These are phyloP conservation scores for Metarhizium robertsii DNA, from an alignment of 2,329 filamentous ascomycete species.

Conservation along the genomic window DNA sequence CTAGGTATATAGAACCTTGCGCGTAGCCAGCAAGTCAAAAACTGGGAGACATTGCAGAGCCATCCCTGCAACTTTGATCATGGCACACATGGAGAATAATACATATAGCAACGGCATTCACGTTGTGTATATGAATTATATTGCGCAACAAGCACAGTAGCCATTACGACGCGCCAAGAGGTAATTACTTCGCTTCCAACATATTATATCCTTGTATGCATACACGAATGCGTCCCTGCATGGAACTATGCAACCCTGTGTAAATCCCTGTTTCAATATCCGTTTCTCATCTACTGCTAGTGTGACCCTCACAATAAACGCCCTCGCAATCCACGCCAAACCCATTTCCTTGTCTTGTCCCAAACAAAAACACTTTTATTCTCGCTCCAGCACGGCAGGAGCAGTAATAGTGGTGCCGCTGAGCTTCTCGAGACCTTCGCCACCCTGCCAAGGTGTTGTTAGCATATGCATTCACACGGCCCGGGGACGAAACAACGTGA, in stretches of 20 bases:
- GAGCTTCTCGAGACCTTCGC: conserved; percentile 51
- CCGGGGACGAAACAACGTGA: neutral
- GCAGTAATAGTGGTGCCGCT: conserved; percentile 43
- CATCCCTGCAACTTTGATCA: too few species aligned
- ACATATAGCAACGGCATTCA: neutral
- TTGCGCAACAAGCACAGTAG: neutral
- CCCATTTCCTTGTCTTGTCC: neutral
- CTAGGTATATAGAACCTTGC: too few species aligned
- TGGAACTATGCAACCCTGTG: neutral
- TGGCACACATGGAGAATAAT: too few species aligned
- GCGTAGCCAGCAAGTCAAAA: too few species aligned
- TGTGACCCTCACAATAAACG: conserved; percentile 3
- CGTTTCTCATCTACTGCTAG: neutral
- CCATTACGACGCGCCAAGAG: neutral
- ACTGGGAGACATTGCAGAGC: too few species aligned
- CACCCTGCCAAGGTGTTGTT: conserved; percentile 33
- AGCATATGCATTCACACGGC: conserved; percentile 1
- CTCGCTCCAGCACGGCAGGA: conserved; percentile 41
- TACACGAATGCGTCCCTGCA: neutral
- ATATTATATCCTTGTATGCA: neutral
- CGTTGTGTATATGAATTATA: neutral
- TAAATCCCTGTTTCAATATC: neutral
- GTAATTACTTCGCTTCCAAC: neutral
- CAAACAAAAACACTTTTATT: conserved; percentile 16
- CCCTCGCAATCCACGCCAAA: neutral